These are phyloP conservation scores for Calycina marina DNA, from an alignment of 2,329 filamentous ascomycete genomes.

Conservation along the genomic window DNA sequence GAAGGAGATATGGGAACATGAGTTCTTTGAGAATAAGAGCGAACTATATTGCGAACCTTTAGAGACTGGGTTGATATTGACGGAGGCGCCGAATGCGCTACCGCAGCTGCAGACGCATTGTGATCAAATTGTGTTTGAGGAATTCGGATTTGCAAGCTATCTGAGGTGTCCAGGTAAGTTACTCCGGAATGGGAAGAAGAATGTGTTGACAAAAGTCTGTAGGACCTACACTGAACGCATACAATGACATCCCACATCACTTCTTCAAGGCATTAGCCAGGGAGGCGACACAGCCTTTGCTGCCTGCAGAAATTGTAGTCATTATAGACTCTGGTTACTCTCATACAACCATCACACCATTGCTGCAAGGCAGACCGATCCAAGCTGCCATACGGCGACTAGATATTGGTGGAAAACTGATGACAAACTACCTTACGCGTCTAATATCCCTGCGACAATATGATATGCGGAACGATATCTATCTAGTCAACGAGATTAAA, in stretches of 20 bases:
- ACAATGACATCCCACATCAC: constrained; percentile 55
- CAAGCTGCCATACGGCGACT: constrained; percentile 72
- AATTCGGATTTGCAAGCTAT: constrained; percentile 85
- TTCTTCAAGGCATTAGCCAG: constrained; percentile 48
- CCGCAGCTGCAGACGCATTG: constrained; percentile 73
- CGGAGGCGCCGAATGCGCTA: constrained; percentile 74
- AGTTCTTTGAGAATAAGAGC: constrained; percentile 62
- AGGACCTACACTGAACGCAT: constrained; percentile 68
- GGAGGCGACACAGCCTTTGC: constrained; percentile 26
- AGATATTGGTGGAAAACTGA: constrained; percentile 80
- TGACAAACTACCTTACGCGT: constrained; percentile 87
- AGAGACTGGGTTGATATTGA: constrained; percentile 71
- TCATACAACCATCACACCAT: constrained; percentile 77
- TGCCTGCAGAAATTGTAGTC: constrained; percentile 68
- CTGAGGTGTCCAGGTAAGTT: constrained; percentile 54
- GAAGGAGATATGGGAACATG: constrained; percentile 88
- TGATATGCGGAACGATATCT: constrained; percentile 86
- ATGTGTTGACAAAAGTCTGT: constrained; percentile 5
- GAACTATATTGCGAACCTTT: constrained; percentile 56
- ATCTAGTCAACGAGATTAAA: constrained; percentile 93
- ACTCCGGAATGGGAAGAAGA: constrained; percentile 1
- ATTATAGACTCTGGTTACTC: constrained; percentile 88
- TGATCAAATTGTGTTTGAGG: constrained; percentile 95
- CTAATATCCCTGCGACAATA: constrained; percentile 83
- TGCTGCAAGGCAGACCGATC: constrained; percentile 67